These are phyloP conservation scores for Rhizopogon roseolus DNA, from an alignment of 768 basidiomycete species.

Conservation along the genomic window DNA sequence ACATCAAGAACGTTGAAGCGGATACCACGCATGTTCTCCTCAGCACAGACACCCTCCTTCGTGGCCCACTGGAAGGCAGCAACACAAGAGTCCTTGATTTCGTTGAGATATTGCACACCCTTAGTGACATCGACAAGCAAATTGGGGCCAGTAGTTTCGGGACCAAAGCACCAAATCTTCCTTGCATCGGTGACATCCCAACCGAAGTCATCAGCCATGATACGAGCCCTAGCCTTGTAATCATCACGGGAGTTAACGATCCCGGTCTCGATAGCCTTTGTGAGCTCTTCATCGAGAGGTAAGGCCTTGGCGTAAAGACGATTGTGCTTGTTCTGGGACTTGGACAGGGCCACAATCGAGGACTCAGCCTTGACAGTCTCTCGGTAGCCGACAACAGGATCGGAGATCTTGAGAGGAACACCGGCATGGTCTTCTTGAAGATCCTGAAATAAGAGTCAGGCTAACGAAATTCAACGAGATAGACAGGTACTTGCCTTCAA, in stretches of 20 bases:
- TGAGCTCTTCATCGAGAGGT: conserved; percentile 92
- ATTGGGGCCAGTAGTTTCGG: conserved; percentile 96
- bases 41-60: conserved; percentile 94
- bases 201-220: conserved; percentile 92
- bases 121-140: conserved; percentile 97
- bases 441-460: conserved; percentile 50
- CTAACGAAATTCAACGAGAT: background rate
- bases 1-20: conserved; percentile 96
- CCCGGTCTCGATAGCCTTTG: conserved; percentile 87
- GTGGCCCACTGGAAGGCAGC: conserved; percentile 99
- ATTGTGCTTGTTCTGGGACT: conserved; percentile 99
- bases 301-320: conserved; percentile 91
- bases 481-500: conserved; percentile 63
- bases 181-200: conserved; percentile 99
- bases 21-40: conserved; percentile 99
- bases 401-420: conserved; percentile 97
- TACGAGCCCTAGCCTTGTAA: conserved; percentile 93
- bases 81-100: conserved; percentile 99
- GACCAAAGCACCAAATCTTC: conserved; percentile 99
- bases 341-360: conserved; percentile 92
- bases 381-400: conserved; percentile 95
- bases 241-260: conserved; percentile 89
- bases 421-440: conserved; percentile 99
- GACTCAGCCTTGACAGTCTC: conserved; percentile 98
- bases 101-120: conserved; percentile 98